A percentile compares a stretch with the other conserved stretches of the same genome.
These are phyloP conservation scores for Penicillium decumbens DNA, from an alignment of 2,329 filamentous ascomycete genomes.

Conservation along the genomic window DNA sequence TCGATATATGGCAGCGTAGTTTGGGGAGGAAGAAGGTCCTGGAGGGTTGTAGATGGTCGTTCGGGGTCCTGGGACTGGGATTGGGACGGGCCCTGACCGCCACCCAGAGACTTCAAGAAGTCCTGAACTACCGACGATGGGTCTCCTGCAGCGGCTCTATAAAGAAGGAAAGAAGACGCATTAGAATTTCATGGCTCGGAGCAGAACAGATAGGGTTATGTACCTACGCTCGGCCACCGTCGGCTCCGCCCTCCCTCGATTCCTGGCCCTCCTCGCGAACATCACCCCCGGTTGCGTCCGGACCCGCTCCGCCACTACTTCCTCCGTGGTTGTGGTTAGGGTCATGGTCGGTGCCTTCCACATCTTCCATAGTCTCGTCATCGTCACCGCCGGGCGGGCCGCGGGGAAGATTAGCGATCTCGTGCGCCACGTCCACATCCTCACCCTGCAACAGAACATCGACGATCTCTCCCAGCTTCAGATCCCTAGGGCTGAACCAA, in stretches of 20 bases:
- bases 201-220: slow-evolving; percentile 37
- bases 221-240: slow-evolving; percentile 99
- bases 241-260: slow-evolving; percentile 85
- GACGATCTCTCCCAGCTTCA: slow-evolving; percentile 83
- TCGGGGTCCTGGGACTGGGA: slow-evolving; percentile 49
- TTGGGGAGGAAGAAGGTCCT: slow-evolving; percentile 74
- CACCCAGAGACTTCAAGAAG: slow-evolving; percentile 77
- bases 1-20: slow-evolving; percentile 75
- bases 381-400: slow-evolving; percentile 53
- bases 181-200: slow-evolving; percentile 14
- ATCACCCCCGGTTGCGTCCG: slow-evolving; percentile 85
- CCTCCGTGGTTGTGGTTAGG: slow-evolving; percentile 55
- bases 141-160: slow-evolving; percentile 62
- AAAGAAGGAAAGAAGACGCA: slow-evolving; percentile 15
- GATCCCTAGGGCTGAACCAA: slow-evolving; percentile 79
- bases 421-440: slow-evolving; percentile 71
- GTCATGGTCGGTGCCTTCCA: slow-evolving; percentile 59
- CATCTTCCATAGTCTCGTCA: slow-evolving; percentile 75
- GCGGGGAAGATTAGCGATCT: slow-evolving; percentile 62
- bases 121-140: slow-evolving; percentile 77
- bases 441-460: slow-evolving; percentile 81
- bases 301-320: slow-evolving; percentile 73
- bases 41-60: slow-evolving; percentile 73
- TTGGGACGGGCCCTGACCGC: slow-evolving; percentile 43
- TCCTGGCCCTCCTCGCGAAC: slow-evolving; percentile 83